These are phyloP conservation scores for Populus tremula DNA, from an alignment of 345 rosid species.

Conservation along the genomic window DNA sequence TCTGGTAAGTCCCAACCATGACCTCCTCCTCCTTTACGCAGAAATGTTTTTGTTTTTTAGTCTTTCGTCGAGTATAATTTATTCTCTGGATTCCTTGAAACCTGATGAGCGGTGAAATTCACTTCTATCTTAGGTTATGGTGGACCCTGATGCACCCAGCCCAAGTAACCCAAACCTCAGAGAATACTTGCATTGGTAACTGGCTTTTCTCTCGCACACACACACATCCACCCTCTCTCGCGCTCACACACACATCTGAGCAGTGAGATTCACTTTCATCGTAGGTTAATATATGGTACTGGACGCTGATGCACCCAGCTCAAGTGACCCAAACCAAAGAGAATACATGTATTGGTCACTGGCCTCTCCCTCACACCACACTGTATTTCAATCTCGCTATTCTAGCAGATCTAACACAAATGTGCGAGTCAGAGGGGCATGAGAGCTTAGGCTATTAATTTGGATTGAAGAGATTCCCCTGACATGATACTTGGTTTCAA, in stretches of 20 bases:
- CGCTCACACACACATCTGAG: no score
- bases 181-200: slow-evolving; percentile 70
- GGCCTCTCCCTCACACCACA: neutral
- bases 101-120: neutral
- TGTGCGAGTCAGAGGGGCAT: no score
- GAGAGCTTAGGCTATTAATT: no score
- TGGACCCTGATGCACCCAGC: slow-evolving; percentile 78
- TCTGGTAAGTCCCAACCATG: slow-evolving; percentile 32
- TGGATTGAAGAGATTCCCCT: no score
- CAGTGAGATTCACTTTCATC: no score
- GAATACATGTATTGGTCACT: slow-evolving; percentile 66
- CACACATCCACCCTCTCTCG: no score
- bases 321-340: slow-evolving; percentile 55
- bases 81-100: neutral
- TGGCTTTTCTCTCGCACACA: neutral
- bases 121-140: slow-evolving; percentile 47
- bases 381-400: neutral
- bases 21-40: neutral
- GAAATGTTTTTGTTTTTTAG: neutral
- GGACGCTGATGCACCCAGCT: slow-evolving; percentile 77
- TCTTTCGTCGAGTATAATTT: neutral
- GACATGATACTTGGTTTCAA: no score
- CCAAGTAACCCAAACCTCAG: slow-evolving; percentile 62
- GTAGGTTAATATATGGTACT: slow-evolving; percentile 48
- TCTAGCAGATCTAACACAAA: neutral